Evolutionary conservation across 1,139 yeast species (phyloP), one percentile per base, ranked within the genome.

Genomic region (Pichia sp.): DNA sequence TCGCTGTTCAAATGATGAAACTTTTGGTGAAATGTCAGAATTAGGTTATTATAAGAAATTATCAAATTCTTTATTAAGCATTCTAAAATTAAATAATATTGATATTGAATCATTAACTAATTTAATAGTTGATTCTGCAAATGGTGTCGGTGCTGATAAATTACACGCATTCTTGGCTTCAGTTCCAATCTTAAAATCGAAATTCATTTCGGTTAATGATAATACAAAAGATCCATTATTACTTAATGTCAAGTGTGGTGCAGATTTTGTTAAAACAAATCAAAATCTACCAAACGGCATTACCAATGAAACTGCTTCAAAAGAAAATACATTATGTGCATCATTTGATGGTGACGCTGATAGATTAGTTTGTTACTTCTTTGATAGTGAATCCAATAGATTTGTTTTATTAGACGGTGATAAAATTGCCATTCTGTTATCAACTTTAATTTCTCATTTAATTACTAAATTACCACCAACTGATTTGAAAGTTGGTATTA

Each of bases 271-370:
- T 53, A 94, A 92, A 67, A 87, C 97, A 3, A 79, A 82, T 65
- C 97, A 92, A 62, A 74, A 68, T 52, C 72, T 85, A 44, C 98
- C 98, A 7, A 68, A 72, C 12, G 82, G 81, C 40, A 72, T 85
- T 16, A 49, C 58, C 15, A 16, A 24, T 8, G 49, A 58, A 12
- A 3, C 27, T 6, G 48, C 46, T 4, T 62, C 68, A 6, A 42
- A 22, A 3, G 72, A 74, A 1, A 63, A 63, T 7, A 60, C 66
- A 44, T 69, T 90, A 44, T 85, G 80, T 59, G 86, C 95, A 11
- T 87, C 96, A 1, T 89, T 88, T 61, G 98, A 92, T 64, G 99
- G 98, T 43, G 99, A 92, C 64, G 98, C 98, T 5, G 99, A 92
- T 65, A 76, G 99, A 60, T 82, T 92, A 49, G 86, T 92, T 26